Percentiles rank a stretch among this genome's conserved stretches.
phyloP scores from a whole-genome alignment of 2,329 filamentous ascomycete genomes.

The Madurella fahalii region DNA sequence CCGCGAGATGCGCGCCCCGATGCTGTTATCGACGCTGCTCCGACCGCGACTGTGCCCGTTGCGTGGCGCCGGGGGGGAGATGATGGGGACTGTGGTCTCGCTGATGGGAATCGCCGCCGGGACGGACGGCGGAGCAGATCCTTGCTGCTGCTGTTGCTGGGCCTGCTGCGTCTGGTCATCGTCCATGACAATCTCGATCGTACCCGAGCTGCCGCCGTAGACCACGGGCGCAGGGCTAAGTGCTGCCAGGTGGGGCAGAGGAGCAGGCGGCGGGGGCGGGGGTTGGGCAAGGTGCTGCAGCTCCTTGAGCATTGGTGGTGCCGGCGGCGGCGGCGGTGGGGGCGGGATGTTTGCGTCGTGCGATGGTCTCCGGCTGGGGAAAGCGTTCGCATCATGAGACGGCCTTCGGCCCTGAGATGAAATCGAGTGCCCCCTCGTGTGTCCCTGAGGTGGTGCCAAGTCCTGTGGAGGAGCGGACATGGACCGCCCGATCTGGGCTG shows the following conservation, averaged over 20 bases:
- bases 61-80: conserved; percentile 42
- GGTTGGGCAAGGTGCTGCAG: conserved; percentile 58
- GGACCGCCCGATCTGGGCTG: conserved; percentile 49
- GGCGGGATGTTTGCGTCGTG: conserved; percentile 48
- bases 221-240: conserved; percentile 34
- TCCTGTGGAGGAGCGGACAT: conserved; percentile 58
- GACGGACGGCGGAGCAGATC: conserved; percentile 28
- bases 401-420: conserved; percentile 18
- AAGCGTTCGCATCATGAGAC: conserved; percentile 37
- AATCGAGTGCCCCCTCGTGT: conserved; percentile 26
- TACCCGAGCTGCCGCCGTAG: conserved; percentile 47
- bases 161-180: conserved; percentile 42
- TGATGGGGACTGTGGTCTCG: conserved; percentile 43
- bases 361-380: conserved; percentile 41
- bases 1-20: conserved; percentile 52
- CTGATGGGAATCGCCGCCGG: conserved; percentile 33
- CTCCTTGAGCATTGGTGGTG: conserved; percentile 56
- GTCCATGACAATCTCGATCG: conserved; percentile 65
- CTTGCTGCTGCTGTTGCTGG: conserved; percentile 20
- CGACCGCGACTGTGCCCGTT: conserved; percentile 53
- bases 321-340: conserved; percentile 51
- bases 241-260: conserved; percentile 44
- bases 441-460: conserved; percentile 31
- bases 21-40: conserved; percentile 49
- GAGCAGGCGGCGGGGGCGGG: conserved; percentile 59